Evolutionary conservation across 768 basidiomycete species (phyloP).

Genomic region (Clitopilus hobsonii): DNA sequence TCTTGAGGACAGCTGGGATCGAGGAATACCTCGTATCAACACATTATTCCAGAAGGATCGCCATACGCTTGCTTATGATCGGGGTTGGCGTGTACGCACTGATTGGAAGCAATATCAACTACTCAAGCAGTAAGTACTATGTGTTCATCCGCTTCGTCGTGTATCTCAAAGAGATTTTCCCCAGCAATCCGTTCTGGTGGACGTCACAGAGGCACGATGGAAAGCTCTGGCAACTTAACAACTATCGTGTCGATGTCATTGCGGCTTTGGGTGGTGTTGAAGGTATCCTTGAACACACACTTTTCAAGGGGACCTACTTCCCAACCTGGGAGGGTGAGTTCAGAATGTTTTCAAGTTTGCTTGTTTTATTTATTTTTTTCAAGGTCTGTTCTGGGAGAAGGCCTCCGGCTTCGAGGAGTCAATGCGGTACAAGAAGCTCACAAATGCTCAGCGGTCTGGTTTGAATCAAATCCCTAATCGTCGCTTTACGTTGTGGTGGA

Average conservation of each 20-base stretch:
- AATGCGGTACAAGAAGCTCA: slow-evolving; percentile 94
- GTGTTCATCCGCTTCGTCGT: not conserved
- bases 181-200: slow-evolving; percentile 98
- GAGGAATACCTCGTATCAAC: slow-evolving; percentile 97
- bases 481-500: slow-evolving; percentile 99
- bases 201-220: slow-evolving; percentile 96
- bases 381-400: slow-evolving; percentile 96
- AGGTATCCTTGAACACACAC: slow-evolving; percentile 91
- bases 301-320: slow-evolving; percentile 98
- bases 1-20: slow-evolving; percentile 97
- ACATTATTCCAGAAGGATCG: slow-evolving; percentile 99
- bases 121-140: slow-evolving; percentile 69
- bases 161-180: slow-evolving; percentile 3
- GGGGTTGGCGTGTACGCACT: slow-evolving; percentile 96
- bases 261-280: slow-evolving; percentile 97
- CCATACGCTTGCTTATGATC: slow-evolving; percentile 97
- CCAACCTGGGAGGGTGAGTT: slow-evolving; percentile 88
- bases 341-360: not conserved
- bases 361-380: slow-evolving; percentile 2
- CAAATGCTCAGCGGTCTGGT: slow-evolving; percentile 98
- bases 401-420: slow-evolving; percentile 96
- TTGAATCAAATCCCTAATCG: slow-evolving; percentile 97
- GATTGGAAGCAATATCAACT: slow-evolving; percentile 98
- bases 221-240: slow-evolving; percentile 95
- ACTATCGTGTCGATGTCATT: slow-evolving; percentile 98